A percentile compares a stretch with the other conserved stretches of the same genome.
These are phyloP conservation scores for Boletellus sp. DNA, from an alignment of 768 basidiomycete species.

Conservation along the genomic window DNA sequence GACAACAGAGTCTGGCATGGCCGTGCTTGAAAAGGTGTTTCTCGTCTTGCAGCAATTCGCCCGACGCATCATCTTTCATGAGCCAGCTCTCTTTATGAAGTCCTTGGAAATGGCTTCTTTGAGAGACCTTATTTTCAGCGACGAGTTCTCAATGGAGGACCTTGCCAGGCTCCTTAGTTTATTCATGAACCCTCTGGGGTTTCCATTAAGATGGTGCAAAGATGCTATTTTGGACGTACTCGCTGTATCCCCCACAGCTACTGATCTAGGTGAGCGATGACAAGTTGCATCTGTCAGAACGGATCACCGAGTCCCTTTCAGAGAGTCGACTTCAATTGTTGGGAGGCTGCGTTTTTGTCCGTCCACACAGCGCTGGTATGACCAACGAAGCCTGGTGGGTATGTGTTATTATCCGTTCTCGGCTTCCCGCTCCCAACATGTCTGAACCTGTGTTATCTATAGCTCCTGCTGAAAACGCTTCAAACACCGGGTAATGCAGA, in stretches of 20 bases:
- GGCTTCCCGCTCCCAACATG: neutral
- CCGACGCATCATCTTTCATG: slow-evolving; percentile 30
- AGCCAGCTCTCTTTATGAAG: slow-evolving; percentile 27
- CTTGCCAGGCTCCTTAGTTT: slow-evolving; percentile 5
- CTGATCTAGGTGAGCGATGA: slow-evolving; percentile 3
- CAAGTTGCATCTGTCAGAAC: neutral
- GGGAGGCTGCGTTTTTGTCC: slow-evolving; percentile 31
- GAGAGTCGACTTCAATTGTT: slow-evolving; percentile 22
- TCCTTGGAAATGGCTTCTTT: slow-evolving; percentile 30
- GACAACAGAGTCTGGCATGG: neutral
- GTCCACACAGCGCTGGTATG: slow-evolving; percentile 15
- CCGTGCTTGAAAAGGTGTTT: neutral
- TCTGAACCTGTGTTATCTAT: neutral
- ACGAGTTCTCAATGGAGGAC: slow-evolving; percentile 30
- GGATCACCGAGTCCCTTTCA: neutral
- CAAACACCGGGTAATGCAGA: slow-evolving; percentile 20
- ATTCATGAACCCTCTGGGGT: slow-evolving; percentile 4
- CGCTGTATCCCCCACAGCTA: slow-evolving; percentile 7
- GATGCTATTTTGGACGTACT: slow-evolving; percentile 25
- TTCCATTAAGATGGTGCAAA: slow-evolving; percentile 26
- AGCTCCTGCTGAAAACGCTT: slow-evolving; percentile 5
- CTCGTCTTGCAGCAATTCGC: slow-evolving; percentile 20
- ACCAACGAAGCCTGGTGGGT: slow-evolving; percentile 34
- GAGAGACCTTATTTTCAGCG: slow-evolving; percentile 30
- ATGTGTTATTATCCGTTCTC: neutral